phyloP scores from a whole-genome alignment of 176 grass and related monocot genomes.

The Puya raimondii region DNA sequence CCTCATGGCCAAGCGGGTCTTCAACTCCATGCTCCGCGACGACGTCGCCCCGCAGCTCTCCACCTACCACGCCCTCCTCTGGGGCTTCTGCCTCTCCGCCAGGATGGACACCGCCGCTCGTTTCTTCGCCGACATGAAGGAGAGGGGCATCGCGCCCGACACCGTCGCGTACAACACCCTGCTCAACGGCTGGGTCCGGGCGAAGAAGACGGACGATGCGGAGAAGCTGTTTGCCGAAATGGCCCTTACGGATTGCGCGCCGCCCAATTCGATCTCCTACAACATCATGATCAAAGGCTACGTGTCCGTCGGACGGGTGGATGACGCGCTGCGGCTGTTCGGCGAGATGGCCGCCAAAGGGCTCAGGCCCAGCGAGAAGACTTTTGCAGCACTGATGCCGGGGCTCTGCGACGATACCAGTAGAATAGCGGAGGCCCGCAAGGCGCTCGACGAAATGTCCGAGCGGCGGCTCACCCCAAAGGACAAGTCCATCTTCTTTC shows the following conservation, averaged over 20 bases:
- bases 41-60: conserved; percentile 41
- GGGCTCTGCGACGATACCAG: conserved; percentile 72
- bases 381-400: conserved; percentile 78
- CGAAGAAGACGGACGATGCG: conserved; percentile 63
- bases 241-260: conserved; percentile 18
- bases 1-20: conserved; percentile 69
- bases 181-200: conserved; percentile 55
- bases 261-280: conserved; percentile 50
- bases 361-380: conserved; percentile 74
- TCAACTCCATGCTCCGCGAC: conserved; percentile 61
- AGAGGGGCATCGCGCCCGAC: conserved; percentile 40
- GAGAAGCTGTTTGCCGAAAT: conserved; percentile 82
- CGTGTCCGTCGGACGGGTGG: conserved; percentile 35
- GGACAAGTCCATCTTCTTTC: conserved; percentile 70
- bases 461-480: conserved; percentile 58
- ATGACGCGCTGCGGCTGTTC: conserved; percentile 52
- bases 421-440: conserved; percentile 38
- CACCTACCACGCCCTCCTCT: conserved; percentile 80
- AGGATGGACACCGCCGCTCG: conserved; percentile 57
- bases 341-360: conserved; percentile 65
- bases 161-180: conserved; percentile 66
- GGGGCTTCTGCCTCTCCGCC: conserved; percentile 73
- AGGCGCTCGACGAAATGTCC: conserved; percentile 63
- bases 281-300: conserved; percentile 96
- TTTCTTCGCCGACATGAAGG: conserved; percentile 73